A percentile compares a stretch with the other conserved stretches of the same genome.
These are phyloP conservation scores for Diaporthe ilicicola DNA, from an alignment of 2,329 filamentous ascomycete genomes.

Conservation along the genomic window DNA sequence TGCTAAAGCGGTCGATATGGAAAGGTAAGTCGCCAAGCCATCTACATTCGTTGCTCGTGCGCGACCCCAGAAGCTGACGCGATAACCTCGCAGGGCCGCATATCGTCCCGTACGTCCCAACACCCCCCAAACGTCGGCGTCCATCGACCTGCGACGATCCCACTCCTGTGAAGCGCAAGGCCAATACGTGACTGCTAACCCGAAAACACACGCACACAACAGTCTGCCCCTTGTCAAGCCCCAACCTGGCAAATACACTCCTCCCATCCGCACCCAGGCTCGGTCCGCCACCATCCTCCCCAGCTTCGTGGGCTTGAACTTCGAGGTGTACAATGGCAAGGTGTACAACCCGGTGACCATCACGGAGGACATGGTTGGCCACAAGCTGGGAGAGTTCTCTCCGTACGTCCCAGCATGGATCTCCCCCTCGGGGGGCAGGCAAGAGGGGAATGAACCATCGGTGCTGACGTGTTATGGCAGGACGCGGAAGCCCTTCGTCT, in stretches of 20 bases:
- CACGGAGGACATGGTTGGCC: constrained; percentile 95
- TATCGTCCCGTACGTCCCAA: constrained; percentile 57
- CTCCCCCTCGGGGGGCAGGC: not conserved
- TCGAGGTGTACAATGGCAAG: constrained; percentile 93
- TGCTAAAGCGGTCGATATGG: constrained; percentile 39
- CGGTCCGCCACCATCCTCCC: constrained; percentile 89
- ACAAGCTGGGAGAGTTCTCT: constrained; percentile 93
- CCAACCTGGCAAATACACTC: constrained; percentile 68
- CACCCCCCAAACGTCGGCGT: constrained; percentile 26
- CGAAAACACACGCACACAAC: constrained; percentile 21
- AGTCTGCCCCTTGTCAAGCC: constrained; percentile 71
- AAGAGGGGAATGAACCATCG: not conserved
- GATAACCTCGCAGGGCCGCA: constrained; percentile 65
- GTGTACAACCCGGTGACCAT: constrained; percentile 82
- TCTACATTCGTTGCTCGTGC: not conserved
- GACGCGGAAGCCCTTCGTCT: constrained; percentile 67
- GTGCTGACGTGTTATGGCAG: constrained; percentile 44
- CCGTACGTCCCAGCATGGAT: constrained; percentile 65
- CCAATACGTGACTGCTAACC: not conserved
- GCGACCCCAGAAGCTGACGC: not conserved
- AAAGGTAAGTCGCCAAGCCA: constrained; percentile 23
- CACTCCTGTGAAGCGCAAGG: not conserved
- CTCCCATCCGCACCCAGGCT: constrained; percentile 85
- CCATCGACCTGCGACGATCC: constrained; percentile 7
- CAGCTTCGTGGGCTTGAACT: constrained; percentile 89